Percentiles rank a stretch among this genome's conserved stretches.
phyloP scores from a whole-genome alignment of 257 asterid species.

The Euphrasia confusa region DNA sequence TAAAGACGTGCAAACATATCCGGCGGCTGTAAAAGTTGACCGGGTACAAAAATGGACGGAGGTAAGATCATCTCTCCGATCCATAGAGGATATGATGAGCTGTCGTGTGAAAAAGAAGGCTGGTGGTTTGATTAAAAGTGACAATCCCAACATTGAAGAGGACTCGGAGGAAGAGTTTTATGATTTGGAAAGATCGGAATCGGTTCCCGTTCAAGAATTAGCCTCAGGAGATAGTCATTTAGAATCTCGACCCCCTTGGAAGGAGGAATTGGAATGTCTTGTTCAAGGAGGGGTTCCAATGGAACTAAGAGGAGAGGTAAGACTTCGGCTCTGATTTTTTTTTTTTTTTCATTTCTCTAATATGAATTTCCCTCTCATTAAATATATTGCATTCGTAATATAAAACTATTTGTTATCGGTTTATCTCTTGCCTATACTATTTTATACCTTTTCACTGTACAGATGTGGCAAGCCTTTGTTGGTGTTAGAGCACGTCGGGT shows the following conservation, averaged over 20 bases:
- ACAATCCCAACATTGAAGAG: slow-evolving; percentile 52
- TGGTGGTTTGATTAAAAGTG: slow-evolving; percentile 28
- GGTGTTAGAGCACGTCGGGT: slow-evolving; percentile 74
- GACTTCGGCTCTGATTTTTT: not conserved
- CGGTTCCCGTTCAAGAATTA: slow-evolving; percentile 52
- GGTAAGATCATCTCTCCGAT: slow-evolving; percentile 64
- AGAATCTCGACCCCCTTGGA: slow-evolving; percentile 48
- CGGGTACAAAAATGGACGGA: slow-evolving; percentile 69
- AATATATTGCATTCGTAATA: too few relatives aligned
- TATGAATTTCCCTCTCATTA: too few relatives aligned
- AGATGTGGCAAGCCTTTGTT: slow-evolving; percentile 99
- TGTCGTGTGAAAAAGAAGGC: slow-evolving; percentile 53
- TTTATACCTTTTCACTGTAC: slow-evolving; percentile 5
- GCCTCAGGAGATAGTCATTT: slow-evolving; percentile 30
- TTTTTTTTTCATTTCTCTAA: too few relatives aligned
- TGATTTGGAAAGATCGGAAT: slow-evolving; percentile 89
- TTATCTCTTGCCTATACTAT: too few relatives aligned
- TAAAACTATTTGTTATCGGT: too few relatives aligned
- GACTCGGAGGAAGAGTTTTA: slow-evolving; percentile 97
- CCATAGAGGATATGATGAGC: slow-evolving; percentile 80
- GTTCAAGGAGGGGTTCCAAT: slow-evolving; percentile 98
- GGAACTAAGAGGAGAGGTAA: slow-evolving; percentile 98
- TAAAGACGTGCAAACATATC: slow-evolving; percentile 45
- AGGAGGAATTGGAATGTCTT: slow-evolving; percentile 83
- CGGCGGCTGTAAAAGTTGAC: slow-evolving; percentile 37